phyloP scores from a whole-genome alignment of 164 flowering plant genomes.

The Stephania japonica region DNA sequence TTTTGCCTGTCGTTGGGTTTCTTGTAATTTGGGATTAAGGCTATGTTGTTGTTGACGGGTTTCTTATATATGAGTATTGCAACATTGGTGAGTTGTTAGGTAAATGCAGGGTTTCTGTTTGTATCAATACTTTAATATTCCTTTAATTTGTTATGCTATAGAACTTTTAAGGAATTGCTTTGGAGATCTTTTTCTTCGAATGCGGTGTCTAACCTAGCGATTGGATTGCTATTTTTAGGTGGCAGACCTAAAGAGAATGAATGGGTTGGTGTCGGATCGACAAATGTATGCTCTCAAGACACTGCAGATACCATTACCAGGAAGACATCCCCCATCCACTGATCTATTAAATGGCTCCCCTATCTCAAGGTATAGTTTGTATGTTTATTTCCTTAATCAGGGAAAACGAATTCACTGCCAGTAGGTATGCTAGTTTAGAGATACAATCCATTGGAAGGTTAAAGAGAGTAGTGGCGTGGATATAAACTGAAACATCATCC shows the following conservation, averaged over 20 bases:
- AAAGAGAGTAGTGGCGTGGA: too few species aligned
- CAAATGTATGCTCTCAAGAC: slow-evolving; percentile 94
- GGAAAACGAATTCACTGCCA: neutral
- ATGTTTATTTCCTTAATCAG: neutral
- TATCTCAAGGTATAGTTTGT: slow-evolving; percentile 30
- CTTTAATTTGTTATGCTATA: neutral
- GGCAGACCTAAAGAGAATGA: slow-evolving; percentile 78
- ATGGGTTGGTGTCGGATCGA: slow-evolving; percentile 77
- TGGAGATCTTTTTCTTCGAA: neutral
- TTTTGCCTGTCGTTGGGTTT: neutral
- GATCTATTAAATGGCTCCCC: slow-evolving; percentile 37
- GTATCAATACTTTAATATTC: neutral
- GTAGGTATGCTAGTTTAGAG: neutral
- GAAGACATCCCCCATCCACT: slow-evolving; percentile 85
- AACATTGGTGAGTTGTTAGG: neutral
- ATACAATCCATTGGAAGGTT: too few species aligned
- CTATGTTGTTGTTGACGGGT: neutral
- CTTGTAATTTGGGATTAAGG: neutral
- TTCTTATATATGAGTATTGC: neutral
- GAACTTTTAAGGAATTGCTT: neutral
- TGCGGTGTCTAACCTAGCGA: neutral
- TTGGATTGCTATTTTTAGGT: slow-evolving; percentile 36
- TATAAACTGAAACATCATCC: too few species aligned
- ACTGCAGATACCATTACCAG: slow-evolving; percentile 69
- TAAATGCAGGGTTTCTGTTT: neutral